Evolutionary conservation across 371 early-diverging fungal species (phyloP), one percentile per base, ranked within the genome.

Genomic region (Mortierella sp.): DNA sequence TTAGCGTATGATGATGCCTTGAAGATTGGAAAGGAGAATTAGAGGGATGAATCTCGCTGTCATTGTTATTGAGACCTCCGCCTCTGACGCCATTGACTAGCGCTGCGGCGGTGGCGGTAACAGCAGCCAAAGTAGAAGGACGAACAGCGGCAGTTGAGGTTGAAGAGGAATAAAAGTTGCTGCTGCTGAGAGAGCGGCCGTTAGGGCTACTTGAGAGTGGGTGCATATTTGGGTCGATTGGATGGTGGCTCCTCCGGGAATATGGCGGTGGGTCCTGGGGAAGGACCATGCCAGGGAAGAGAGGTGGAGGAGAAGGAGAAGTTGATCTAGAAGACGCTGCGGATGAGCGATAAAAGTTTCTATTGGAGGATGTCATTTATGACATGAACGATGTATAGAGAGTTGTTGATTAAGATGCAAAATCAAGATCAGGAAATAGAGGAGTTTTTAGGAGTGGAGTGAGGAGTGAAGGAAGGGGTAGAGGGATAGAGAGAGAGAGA

Each of bases 261-360:
- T 81, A 81, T 16, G 81, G 81, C 30, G 81, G 81, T 43, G 81
- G 81, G 64, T 81, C 81, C 73, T 75, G 81, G 0, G 81, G 81
- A 64, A 28, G 69, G 76, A 81, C 76, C 81, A 81, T 75, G 55
- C 75, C 75, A 32, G 79, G 79, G 64, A 81, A 75, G 55, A 72
- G 66, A 16, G 81, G 81, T 14, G 81, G 81, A 37, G 81, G 81
- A 3, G 81, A 81, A 22, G 81, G 81, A 11, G 81, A 81, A 18
- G 81, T 75, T 11, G 81, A 81, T 69, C 81, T 67, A 35, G 81
- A 81, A n/a, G 81, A 81, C 73, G 72, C 76, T 75, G 73, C 81
- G 28, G 81, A 81, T 63, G 81, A 81, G 81, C 81, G 81, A 66
- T 75, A 81, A 73, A 75, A 75, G 26, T 65, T 49, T 69, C 76